These are phyloP conservation scores for Monosporascus sp. DNA, from an alignment of 2,329 filamentous ascomycete species.

Conservation along the genomic window DNA sequence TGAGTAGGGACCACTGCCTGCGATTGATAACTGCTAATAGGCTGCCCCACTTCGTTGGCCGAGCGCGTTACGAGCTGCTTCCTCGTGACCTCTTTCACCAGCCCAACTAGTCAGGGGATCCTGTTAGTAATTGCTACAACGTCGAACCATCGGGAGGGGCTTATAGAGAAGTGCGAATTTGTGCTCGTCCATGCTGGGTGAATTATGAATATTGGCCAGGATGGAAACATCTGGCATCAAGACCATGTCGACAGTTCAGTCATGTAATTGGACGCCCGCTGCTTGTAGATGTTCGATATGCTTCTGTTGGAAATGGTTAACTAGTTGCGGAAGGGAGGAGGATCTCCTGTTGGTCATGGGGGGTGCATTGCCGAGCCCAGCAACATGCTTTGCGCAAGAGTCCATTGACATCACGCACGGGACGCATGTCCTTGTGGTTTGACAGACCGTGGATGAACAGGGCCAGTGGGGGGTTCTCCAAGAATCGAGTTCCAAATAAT, in stretches of 20 bases:
- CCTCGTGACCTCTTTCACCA: neutral
- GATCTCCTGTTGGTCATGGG: slow-evolving; percentile 30
- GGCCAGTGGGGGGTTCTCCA: slow-evolving; percentile 48
- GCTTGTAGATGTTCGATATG: slow-evolving; percentile 30
- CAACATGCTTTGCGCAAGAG: slow-evolving; percentile 52
- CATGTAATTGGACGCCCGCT: slow-evolving; percentile 19
- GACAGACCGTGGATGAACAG: slow-evolving; percentile 56
- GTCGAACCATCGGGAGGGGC: slow-evolving; percentile 33
- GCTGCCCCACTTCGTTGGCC: neutral
- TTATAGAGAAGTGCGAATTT: slow-evolving; percentile 32
- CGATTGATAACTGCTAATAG: neutral
- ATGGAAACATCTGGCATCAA: slow-evolving; percentile 30
- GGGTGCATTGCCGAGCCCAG: slow-evolving; percentile 24
- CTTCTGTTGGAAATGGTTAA: slow-evolving; percentile 49
- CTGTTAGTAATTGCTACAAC: slow-evolving; percentile 7
- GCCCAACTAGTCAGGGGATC: neutral
- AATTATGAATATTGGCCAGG: slow-evolving; percentile 23
- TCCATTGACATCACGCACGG: slow-evolving; percentile 48
- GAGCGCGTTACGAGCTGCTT: neutral
- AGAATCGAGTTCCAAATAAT: slow-evolving; percentile 53
- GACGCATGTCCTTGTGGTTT: slow-evolving; percentile 52
- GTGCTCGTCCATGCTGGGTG: slow-evolving; percentile 25
- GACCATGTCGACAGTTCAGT: slow-evolving; percentile 46
- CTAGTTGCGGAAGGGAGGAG: slow-evolving; percentile 55
- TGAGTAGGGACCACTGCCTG: neutral